phyloP scores from a whole-genome alignment of 2,329 filamentous ascomycete genomes.

The Aureobasidium sp. region DNA sequence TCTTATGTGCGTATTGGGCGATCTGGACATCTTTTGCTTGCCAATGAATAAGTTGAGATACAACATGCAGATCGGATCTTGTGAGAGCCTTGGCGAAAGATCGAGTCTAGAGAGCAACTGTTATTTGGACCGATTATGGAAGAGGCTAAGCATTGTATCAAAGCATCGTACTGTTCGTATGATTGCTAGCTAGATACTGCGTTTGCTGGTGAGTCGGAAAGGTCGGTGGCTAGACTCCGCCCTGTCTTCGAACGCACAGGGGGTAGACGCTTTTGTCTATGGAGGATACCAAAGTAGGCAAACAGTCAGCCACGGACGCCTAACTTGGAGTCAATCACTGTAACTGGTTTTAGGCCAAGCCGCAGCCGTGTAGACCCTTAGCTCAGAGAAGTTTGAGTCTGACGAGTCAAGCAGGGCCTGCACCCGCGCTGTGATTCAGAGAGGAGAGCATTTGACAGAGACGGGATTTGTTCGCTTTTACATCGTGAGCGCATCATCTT shows the following conservation, averaged over 20 bases:
- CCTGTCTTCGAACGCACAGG: background rate
- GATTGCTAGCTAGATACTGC: background rate
- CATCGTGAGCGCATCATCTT: background rate
- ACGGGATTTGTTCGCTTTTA: background rate
- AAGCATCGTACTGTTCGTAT: background rate
- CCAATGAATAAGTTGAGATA: no score
- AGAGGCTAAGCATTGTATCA: background rate
- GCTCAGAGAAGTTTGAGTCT: background rate
- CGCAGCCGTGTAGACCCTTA: background rate
- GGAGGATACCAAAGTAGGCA: background rate
- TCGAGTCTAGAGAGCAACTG: background rate
- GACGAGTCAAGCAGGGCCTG: background rate
- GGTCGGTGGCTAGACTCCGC: background rate
- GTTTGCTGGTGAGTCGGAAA: background rate
- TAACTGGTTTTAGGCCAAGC: slow-evolving; percentile 7
- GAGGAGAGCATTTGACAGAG: no score
- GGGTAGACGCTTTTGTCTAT: slow-evolving; percentile 4
- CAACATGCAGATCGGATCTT: background rate
- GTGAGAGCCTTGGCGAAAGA: background rate
- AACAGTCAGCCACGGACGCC: slow-evolving; percentile 9
- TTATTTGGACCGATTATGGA: background rate
- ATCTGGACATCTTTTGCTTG: background rate
- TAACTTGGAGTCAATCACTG: background rate
- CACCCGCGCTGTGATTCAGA: background rate
- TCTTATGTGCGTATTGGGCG: background rate